A percentile compares a stretch with the other conserved stretches of the same genome.
Conservation (phyloP, 78 protist genomes). For the Speleostelium caveatum region DNA sequence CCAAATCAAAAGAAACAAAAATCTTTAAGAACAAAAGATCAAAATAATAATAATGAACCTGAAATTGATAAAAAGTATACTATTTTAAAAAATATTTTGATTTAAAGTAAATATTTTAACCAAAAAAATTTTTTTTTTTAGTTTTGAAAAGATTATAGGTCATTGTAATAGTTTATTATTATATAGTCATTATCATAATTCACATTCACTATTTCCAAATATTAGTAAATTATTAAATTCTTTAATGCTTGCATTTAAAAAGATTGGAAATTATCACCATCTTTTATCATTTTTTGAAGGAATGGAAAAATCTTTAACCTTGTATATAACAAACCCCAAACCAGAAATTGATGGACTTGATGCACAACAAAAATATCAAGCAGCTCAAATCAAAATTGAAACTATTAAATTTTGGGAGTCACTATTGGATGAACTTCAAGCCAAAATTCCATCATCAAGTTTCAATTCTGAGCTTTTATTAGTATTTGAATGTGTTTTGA, state of each 20-base stretch:
- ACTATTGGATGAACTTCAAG: background rate
- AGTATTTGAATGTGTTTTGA: background rate
- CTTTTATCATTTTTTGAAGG: background rate
- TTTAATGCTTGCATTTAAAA: no score
- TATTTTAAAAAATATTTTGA: no score
- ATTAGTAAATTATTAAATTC: no score
- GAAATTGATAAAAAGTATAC: no score
- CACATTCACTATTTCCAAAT: no score
- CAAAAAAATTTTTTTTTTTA: no score
- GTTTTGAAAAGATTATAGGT: no score
- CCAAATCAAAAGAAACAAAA: background rate
- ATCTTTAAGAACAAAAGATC: no score
- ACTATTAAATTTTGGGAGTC: constrained; percentile 1
- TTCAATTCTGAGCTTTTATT: background rate
- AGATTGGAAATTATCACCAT: background rate
- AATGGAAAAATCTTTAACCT: background rate
- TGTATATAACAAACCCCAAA: constrained; percentile 3
- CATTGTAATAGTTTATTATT: no score
- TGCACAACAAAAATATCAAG: background rate
- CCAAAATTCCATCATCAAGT: background rate
- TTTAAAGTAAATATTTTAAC: no score
- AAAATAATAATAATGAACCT: no score
- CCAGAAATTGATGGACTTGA: background rate
- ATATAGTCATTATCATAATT: no score
- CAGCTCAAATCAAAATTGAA: background rate